Base-by-base conservation (phyloP, 106 monocot species). In the Dendrobium catenatum region DNA sequence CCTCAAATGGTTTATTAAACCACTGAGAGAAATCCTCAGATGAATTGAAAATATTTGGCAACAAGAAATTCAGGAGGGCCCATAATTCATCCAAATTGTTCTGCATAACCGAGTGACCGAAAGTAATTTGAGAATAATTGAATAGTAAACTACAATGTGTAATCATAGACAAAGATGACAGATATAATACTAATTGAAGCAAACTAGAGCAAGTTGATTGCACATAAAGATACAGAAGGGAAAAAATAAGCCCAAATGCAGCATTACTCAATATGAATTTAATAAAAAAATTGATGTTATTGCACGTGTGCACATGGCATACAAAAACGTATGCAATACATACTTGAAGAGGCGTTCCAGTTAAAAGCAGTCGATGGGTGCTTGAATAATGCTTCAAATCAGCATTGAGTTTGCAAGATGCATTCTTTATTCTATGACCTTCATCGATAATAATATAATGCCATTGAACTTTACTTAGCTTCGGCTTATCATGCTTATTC, bases 351-450 rank as follows among this genome's bases (percentile, higher is more conserved):
- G 99, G 99, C 33, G 99, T 99, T 81, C 99, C 99, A n/a, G 99
- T 99, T 78, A 99, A 83, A 72, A 99, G 85, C 80, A 99, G 81
- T 24, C 99, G 86, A 61, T 99, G 99, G 79, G 87, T 88, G 72
- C 99, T 99, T 42, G 87, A 95, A 85, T 99, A 99, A 64, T 86
- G 95, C 86, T 89, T 99, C 86, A 99, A 86, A 61, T 99, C 95
- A 83, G 99, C 95, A 91, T 99, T 99, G 18, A 99, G 90, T 83
- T 99, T 99, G 81, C 99, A 99, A 9, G 99, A 99, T 73, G 99
- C 99, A 91, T 99, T 99, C 83, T 99, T 99, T 86, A 99, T 99
- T 19, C 99, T 95, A 84, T 99, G 99, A 27, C 99, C 99, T 88
- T 99, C 99, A 83, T 99, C 99, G 51, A 99, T 99, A 77, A 99